Evolutionary conservation across 495 filamentous ascomycete genomes (phyloP).

Genomic region (Talaromyces proteolyticus): DNA sequence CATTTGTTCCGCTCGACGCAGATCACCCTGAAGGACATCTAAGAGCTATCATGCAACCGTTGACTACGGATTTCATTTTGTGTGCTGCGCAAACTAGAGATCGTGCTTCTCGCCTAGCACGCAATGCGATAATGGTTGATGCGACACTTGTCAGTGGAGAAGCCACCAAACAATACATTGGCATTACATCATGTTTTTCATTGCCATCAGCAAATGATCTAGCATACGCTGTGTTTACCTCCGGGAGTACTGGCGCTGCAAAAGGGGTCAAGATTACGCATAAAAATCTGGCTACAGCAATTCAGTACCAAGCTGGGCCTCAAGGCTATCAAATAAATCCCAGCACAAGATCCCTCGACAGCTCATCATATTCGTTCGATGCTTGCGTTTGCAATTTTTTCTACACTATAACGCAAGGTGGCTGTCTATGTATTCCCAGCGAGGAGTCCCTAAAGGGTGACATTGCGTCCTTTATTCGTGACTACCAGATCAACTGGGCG

Average conservation of each 20-base stretch:
- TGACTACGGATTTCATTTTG: neutral
- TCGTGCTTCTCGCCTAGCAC: neutral
- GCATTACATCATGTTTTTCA: neutral
- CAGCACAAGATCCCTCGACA: conserved; percentile 5
- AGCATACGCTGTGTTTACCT: conserved; percentile 17
- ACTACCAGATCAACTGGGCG: conserved; percentile 9
- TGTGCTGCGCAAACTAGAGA: neutral
- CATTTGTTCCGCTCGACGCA: conserved; percentile 39
- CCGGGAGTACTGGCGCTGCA: conserved; percentile 30
- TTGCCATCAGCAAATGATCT: neutral
- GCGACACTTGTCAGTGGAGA: neutral
- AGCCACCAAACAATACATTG: neutral
- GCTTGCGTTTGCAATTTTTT: conserved; percentile 9
- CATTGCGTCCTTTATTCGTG: conserved; percentile 23
- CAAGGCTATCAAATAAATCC: neutral
- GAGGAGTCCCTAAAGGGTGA: conserved; percentile 20
- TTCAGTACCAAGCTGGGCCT: conserved; percentile 1
- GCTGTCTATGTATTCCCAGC: conserved; percentile 20
- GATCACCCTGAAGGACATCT: conserved; percentile 18
- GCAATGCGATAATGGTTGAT: neutral
- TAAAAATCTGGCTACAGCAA: conserved; percentile 11
- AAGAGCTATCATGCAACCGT: conserved; percentile 2
- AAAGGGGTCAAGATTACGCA: conserved; percentile 40
- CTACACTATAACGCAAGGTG: conserved; percentile 5
- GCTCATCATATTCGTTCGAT: conserved; percentile 15